Evolutionary conservation across 768 basidiomycete species (phyloP).

Genomic region (Rhizopogon rudus): DNA sequence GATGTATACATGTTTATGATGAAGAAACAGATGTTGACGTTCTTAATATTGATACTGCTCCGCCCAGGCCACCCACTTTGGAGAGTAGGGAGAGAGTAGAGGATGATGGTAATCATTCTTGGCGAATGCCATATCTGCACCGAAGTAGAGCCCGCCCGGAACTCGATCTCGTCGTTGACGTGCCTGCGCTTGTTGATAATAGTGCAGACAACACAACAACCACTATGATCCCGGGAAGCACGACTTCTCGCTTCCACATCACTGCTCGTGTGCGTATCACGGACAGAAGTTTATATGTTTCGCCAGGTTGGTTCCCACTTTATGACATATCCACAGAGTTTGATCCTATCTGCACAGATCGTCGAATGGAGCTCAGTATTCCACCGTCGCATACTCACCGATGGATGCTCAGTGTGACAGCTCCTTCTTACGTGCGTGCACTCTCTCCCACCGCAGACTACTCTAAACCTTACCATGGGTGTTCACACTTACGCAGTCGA

Average conservation of each 20-base stretch:
- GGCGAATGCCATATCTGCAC: conserved; percentile 36
- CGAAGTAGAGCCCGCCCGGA: conserved; percentile 36
- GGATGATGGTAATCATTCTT: conserved; percentile 6
- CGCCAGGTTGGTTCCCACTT: conserved; percentile 26
- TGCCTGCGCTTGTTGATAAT: conserved; percentile 13
- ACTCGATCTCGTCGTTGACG: conserved; percentile 25
- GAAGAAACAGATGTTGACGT: conserved; percentile 33
- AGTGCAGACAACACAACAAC: neutral
- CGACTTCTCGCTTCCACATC: conserved; percentile 41
- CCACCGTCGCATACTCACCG: conserved; percentile 32
- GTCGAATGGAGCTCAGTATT: conserved; percentile 19
- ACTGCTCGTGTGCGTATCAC: conserved; percentile 35
- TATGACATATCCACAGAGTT: neutral
- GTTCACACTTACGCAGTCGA: conserved; percentile 12
- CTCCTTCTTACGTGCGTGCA: conserved; percentile 43
- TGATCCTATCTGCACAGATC: conserved; percentile 21
- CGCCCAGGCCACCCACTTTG: neutral
- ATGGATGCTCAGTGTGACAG: conserved; percentile 41
- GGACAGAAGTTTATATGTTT: conserved; percentile 42
- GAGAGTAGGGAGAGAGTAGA: neutral
- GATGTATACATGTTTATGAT: conserved; percentile 33
- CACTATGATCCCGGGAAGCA: conserved; percentile 10
- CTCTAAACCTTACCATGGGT: neutral
- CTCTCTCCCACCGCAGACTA: neutral
- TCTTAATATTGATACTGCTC: conserved; percentile 8